Conservation (phyloP, 495 filamentous ascomycete species). For the Neurospora sp. region DNA sequence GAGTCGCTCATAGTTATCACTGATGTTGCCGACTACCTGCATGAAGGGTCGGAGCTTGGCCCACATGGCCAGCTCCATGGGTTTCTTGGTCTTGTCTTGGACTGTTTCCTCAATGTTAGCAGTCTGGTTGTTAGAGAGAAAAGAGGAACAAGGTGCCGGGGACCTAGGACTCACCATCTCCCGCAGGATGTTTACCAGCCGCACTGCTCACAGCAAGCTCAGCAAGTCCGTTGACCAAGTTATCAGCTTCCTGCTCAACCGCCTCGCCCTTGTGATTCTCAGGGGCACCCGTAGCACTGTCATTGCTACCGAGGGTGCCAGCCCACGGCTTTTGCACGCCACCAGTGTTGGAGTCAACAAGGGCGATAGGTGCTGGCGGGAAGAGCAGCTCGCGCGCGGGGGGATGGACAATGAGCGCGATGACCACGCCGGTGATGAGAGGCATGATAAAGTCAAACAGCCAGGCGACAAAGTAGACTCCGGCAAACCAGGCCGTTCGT, state of each 20-base stretch:
- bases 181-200: slow-evolving; percentile 58
- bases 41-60: slow-evolving; percentile 65
- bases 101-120: slow-evolving; percentile 14
- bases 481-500: slow-evolving; percentile 58
- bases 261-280: slow-evolving; percentile 82
- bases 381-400: slow-evolving; percentile 56
- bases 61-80: slow-evolving; percentile 71
- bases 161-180: slow-evolving; percentile 33
- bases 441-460: slow-evolving; percentile 64
- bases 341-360: slow-evolving; percentile 53
- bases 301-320: slow-evolving; percentile 63
- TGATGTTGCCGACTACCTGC: slow-evolving; percentile 62
- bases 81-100: slow-evolving; percentile 70
- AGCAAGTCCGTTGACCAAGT: slow-evolving; percentile 68
- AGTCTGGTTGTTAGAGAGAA: slow-evolving; percentile 1
- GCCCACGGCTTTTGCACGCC: slow-evolving; percentile 58
- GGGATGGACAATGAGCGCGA: slow-evolving; percentile 59
- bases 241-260: slow-evolving; percentile 75
- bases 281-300: slow-evolving; percentile 70
- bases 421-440: slow-evolving; percentile 40
- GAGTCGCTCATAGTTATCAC: slow-evolving; percentile 73
- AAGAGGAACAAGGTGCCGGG: slow-evolving; percentile 48
- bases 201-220: slow-evolving; percentile 66
- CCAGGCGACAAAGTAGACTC: slow-evolving; percentile 67
- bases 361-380: slow-evolving; percentile 58